Base-by-base conservation (phyloP, 2,329 filamentous ascomycete genomes). In the Phialophora macrospora region DNA sequence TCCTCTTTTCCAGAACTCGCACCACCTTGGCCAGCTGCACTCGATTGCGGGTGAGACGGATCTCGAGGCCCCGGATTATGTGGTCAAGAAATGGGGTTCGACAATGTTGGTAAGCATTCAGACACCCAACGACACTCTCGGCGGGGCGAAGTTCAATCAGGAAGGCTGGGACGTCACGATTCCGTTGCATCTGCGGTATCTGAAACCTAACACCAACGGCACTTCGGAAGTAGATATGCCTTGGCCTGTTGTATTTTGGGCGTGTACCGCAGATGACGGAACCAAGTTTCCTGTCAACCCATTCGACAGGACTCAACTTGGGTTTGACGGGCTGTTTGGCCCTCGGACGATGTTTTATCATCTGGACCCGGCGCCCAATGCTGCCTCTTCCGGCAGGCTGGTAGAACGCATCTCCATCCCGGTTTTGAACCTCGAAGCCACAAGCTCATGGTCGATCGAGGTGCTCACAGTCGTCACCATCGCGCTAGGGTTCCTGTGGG, bases 201-300 rank as follows among this genome's bases (percentile, higher is more conserved):
- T 96, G 4, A 79, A 82, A 5, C 90, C 90, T 0, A 60, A 62
- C n/a, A 17, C 38, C 22, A 61, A 61, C 4, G 68, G 68, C 9
- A 44, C 58, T 7, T 82, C 83, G 0, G 76, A 77, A 51, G 77
- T 88, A 0, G 79, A 87, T n/a, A 76, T 95, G 0, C 91, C 94
- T 0, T 93, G 90, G 80, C 94, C 94, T 0, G 85, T 87, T 0
- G 85, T 97, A 0, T 97, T 97, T 80, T 97, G 93, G 93, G 92
- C 93, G 0, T 98, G 94, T 74, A 82, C 85, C 7, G 85, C 88
- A 0, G 76, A 80, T 44, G 77, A 79, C 38, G 72, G 68, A 12
- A 83, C 83, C 0, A 89, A 91, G 72, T 91, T 94, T 77, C 77
- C 85, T 0, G 85, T 83, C 4, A 97, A 90, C 73, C 94, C 94